Evolutionary conservation across 2,329 filamentous ascomycete species (phyloP).

Genomic region (Pseudocercospora fuligena): DNA sequence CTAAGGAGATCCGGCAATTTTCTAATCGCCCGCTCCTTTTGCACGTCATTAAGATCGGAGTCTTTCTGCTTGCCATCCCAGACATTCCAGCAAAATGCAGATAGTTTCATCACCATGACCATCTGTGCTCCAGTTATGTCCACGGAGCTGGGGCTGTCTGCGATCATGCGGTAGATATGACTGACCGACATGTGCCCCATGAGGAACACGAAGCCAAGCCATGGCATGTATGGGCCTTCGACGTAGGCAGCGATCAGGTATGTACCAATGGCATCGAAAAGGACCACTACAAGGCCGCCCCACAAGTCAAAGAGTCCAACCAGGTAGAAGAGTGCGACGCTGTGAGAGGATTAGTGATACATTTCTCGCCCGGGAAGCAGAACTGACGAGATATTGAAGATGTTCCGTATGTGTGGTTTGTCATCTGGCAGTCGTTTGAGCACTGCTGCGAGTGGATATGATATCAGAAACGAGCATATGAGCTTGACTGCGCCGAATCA

Average conservation of each 20-base stretch:
- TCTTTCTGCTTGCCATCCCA: slow-evolving; percentile 85
- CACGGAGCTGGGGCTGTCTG: slow-evolving; percentile 67
- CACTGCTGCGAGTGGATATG: slow-evolving; percentile 85
- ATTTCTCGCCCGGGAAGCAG: background rate
- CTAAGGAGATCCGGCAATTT: slow-evolving; percentile 77
- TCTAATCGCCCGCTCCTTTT: slow-evolving; percentile 78
- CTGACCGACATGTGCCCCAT: slow-evolving; percentile 95
- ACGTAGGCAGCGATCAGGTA: slow-evolving; percentile 85
- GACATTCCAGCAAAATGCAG: slow-evolving; percentile 96
- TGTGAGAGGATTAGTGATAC: slow-evolving; percentile 41
- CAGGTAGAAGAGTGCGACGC: slow-evolving; percentile 85
- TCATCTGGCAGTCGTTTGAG: slow-evolving; percentile 89
- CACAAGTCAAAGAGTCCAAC: slow-evolving; percentile 93
- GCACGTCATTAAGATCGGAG: slow-evolving; percentile 80
- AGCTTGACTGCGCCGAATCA: slow-evolving; percentile 74
- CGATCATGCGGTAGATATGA: slow-evolving; percentile 80
- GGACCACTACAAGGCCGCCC: slow-evolving; percentile 77
- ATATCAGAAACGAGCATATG: slow-evolving; percentile 85
- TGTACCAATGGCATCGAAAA: slow-evolving; percentile 77
- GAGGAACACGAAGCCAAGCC: slow-evolving; percentile 89
- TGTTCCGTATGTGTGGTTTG: slow-evolving; percentile 82
- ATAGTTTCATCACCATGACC: slow-evolving; percentile 97
- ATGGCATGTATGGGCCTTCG: slow-evolving; percentile 93
- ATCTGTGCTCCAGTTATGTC: slow-evolving; percentile 97
- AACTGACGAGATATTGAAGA: slow-evolving; percentile 76